phyloP scores from a whole-genome alignment of 805 yeast species.

The Debaryomyces prosopidis region DNA sequence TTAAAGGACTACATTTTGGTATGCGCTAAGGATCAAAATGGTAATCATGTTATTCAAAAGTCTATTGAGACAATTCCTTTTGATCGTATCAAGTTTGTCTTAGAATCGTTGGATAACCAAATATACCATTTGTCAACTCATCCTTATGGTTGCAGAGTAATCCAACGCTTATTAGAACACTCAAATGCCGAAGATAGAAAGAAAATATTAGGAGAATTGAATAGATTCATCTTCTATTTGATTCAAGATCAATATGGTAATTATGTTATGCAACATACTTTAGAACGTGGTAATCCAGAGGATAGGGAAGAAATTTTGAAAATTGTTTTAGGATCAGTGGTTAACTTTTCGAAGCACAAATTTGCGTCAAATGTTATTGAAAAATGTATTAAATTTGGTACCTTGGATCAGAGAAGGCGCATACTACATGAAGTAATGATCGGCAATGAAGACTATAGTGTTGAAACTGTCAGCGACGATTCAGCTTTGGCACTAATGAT shows the following conservation, averaged over 20 bases:
- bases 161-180: constrained; percentile 86
- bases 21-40: constrained; percentile 85
- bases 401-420: constrained; percentile 55
- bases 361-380: constrained; percentile 98
- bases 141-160: constrained; percentile 96
- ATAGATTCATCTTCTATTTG: constrained; percentile 67
- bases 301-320: constrained; percentile 65
- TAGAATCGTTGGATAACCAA: constrained; percentile 66
- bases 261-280: constrained; percentile 93
- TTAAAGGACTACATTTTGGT: constrained; percentile 62
- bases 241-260: constrained; percentile 97
- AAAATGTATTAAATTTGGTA: constrained; percentile 80
- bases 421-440: constrained; percentile 69
- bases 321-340: constrained; percentile 69
- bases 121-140: constrained; percentile 89
- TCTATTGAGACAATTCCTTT: constrained; percentile 86
- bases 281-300: constrained; percentile 71
- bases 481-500: constrained; percentile 86
- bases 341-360: constrained; percentile 89
- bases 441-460: constrained; percentile 46
- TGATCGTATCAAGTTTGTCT: constrained; percentile 64
- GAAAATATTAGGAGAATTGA: constrained; percentile 68
- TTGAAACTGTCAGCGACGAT: constrained; percentile 55
- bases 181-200: constrained; percentile 66
- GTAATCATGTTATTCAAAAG: constrained; percentile 96